Base-by-base conservation (phyloP, 83 land plant species). In the Picea mariana region DNA sequence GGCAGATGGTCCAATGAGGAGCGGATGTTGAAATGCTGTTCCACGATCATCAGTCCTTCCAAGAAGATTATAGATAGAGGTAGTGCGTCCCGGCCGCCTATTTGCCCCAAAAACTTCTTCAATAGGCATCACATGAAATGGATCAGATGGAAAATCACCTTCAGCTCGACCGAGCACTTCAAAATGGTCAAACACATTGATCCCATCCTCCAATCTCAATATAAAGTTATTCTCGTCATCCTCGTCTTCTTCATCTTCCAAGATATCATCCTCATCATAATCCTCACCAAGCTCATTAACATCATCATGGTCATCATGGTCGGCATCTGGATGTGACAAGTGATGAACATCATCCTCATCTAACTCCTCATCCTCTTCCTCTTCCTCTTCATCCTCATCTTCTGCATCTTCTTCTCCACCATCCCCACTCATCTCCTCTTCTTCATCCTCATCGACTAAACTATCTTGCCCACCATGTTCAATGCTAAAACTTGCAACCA, bases 211-310 rank as follows among this genome's bases (percentile, higher is more conserved):
- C 89, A 98, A 88, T 34, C 99, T 82, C 7, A 98, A 86, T 81
- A 98, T 94, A 38, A 98, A 92, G 3, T 96, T 94, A 87, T 96
- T 94, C 75, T 94, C 99, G 62, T 94, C 99, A 72, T 97, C 99
- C 34, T 93, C 96, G 2, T 95, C 98, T 59, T 94, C 98, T 21
- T 93, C 98, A 65, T 96, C 98, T 60, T 92, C 96, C 87, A 98
- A 23, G 0, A 97, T 87, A 83, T 96, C 98, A 82, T 95, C 99
- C 77, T 97, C 99, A 83, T 94, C 94, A 80, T 96, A 95, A 75
- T 96, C 98, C 44, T 97, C 99, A 87, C 96, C 99, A 79, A 92
- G 89, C 71, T 92, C 94, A 85, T 82, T 49, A 4, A 72, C 79
- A 20, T 83, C 89, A 34, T 95, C 89, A 34, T 95, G 97, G 84